phyloP scores from a whole-genome alignment of 1,139 yeast genomes.

The Lodderomyces margitis region DNA sequence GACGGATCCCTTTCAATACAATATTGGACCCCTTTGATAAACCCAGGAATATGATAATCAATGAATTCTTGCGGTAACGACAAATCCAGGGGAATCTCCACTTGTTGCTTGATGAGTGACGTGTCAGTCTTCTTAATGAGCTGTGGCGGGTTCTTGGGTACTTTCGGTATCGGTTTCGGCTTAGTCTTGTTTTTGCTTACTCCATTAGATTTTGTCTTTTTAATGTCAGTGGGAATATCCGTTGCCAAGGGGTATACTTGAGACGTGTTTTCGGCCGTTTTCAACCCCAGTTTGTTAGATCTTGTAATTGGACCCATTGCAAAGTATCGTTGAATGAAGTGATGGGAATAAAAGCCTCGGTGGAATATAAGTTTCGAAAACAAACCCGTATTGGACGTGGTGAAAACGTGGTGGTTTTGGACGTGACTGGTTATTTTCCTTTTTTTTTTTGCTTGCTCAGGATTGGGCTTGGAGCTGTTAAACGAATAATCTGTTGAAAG shows the following conservation, averaged over 20 bases:
- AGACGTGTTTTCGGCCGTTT: slow-evolving; percentile 9
- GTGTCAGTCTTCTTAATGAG: neutral
- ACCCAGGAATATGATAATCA: slow-evolving; percentile 41
- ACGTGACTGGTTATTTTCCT: no score
- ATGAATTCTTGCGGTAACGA: slow-evolving; percentile 41
- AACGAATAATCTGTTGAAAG: no score
- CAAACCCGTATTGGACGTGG: neutral
- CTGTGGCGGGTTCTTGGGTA: neutral
- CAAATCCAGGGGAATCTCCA: slow-evolving; percentile 25
- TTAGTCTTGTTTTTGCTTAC: slow-evolving; percentile 5
- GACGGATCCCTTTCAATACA: slow-evolving; percentile 44
- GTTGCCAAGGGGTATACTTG: slow-evolving; percentile 7
- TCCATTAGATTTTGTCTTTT: neutral
- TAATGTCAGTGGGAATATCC: slow-evolving; percentile 5
- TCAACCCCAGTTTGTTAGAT: slow-evolving; percentile 6
- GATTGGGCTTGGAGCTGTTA: neutral
- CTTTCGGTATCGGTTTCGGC: slow-evolving; percentile 1
- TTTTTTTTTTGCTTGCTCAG: neutral
- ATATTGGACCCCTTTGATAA: slow-evolving; percentile 41
- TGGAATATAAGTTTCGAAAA: neutral
- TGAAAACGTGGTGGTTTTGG: neutral
- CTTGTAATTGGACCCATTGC: slow-evolving; percentile 7
- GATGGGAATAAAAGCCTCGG: neutral
- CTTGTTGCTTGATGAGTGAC: slow-evolving; percentile 24
- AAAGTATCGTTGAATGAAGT: neutral